phyloP scores from a whole-genome alignment of 2,329 filamentous ascomycete genomes.

The Aspergillus fructus region DNA sequence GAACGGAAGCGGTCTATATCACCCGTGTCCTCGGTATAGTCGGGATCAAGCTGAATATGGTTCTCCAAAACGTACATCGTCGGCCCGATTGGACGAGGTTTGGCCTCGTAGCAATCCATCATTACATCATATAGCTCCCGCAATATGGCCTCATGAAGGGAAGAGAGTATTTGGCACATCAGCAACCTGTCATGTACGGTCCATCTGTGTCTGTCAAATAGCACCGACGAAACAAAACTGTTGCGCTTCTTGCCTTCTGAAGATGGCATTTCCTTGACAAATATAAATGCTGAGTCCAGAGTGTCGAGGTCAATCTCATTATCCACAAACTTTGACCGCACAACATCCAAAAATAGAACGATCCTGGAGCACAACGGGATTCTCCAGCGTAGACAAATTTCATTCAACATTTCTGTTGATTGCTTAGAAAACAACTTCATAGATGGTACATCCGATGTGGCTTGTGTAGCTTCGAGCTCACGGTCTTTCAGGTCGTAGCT shows the following conservation, averaged over 20 bases:
- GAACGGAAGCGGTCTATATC: conserved; percentile 71
- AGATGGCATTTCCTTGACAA: conserved; percentile 69
- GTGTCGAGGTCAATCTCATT: conserved; percentile 78
- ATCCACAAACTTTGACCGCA: conserved; percentile 80
- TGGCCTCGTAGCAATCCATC: conserved; percentile 84
- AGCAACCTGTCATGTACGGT: conserved; percentile 66
- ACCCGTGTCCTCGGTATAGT: conserved; percentile 69
- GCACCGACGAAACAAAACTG: conserved; percentile 48
- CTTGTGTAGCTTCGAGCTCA: conserved; percentile 50
- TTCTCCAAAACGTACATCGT: conserved; percentile 78
- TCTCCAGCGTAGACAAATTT: conserved; percentile 85
- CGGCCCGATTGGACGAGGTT: conserved; percentile 75
- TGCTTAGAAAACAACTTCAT: conserved; percentile 67
- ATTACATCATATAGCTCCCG: conserved; percentile 86
- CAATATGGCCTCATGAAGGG: conserved; percentile 76
- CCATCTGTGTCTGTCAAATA: conserved; percentile 65
- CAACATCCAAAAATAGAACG: conserved; percentile 79
- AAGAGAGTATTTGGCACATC: conserved; percentile 73
- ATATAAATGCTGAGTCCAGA: conserved; percentile 78
- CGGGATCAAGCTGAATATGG: conserved; percentile 76
- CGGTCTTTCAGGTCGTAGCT: conserved; percentile 59
- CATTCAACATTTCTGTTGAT: conserved; percentile 78
- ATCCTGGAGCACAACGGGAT: conserved; percentile 79
- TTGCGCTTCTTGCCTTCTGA: conserved; percentile 62
- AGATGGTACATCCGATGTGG: conserved; percentile 48